Percentiles rank a stretch among this genome's conserved stretches.
Evolutionary conservation across 768 basidiomycete genomes (phyloP).

Genomic region (Suillus paluster): DNA sequence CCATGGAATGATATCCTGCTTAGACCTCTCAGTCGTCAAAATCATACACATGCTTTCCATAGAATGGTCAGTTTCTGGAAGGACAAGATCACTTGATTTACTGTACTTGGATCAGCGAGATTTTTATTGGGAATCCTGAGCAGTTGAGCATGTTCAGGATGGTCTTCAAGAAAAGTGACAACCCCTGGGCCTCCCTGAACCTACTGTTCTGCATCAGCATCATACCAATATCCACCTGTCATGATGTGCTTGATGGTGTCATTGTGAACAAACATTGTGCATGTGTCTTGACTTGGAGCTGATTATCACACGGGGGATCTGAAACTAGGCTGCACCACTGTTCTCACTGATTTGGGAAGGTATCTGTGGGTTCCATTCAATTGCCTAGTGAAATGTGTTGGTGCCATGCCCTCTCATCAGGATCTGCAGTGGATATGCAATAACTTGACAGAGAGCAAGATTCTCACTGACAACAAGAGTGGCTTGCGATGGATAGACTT

Average conservation of each 20-base stretch:
- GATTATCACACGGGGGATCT: too few relatives aligned
- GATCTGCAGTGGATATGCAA: too few relatives aligned
- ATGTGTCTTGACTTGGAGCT: slow-evolving; percentile 42
- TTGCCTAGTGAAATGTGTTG: too few relatives aligned
- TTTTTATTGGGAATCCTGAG: slow-evolving; percentile 6
- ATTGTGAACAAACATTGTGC: slow-evolving; percentile 16
- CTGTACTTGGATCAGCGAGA: not conserved
- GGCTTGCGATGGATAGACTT: too few relatives aligned
- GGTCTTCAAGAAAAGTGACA: not conserved
- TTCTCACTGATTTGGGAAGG: too few relatives aligned
- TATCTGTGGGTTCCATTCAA: too few relatives aligned
- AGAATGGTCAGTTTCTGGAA: not conserved
- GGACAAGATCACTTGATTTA: not conserved
- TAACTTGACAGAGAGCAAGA: too few relatives aligned
- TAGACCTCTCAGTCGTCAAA: not conserved
- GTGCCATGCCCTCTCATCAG: too few relatives aligned
- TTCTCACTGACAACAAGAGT: too few relatives aligned
- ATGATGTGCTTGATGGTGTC: slow-evolving; percentile 20
- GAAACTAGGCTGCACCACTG: too few relatives aligned
- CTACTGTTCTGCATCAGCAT: slow-evolving; percentile 18
- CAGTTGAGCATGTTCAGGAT: slow-evolving; percentile 8
- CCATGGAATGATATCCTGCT: not conserved
- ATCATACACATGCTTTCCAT: not conserved
- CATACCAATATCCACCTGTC: slow-evolving; percentile 17
- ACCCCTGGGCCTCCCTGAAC: not conserved